Conservation (phyloP, 192 early-diverging fungal genomes). For the Nowakowskiella sp. region DNA sequence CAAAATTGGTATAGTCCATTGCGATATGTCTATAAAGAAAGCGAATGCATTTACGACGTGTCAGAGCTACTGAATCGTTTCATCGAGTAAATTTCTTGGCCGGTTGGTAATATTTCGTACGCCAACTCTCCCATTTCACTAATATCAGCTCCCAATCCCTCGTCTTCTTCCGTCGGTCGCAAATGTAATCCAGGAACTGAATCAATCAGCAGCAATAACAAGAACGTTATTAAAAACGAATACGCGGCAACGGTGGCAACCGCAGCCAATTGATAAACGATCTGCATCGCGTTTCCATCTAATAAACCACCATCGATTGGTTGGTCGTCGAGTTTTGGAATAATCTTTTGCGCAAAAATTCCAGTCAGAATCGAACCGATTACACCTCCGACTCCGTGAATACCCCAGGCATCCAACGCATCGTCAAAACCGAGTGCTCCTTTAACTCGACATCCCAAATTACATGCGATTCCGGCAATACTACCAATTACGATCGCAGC, state of each 20-base stretch:
- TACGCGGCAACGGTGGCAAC: constrained; percentile 53
- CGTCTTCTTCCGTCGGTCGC: constrained; percentile 70
- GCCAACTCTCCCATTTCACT: constrained; percentile 84
- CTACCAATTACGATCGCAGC: constrained; percentile 70
- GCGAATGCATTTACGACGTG: too few relatives aligned
- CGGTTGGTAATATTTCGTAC: too few relatives aligned
- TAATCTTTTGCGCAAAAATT: constrained; percentile 67
- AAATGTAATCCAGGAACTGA: constrained; percentile 70
- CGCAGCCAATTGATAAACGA: constrained; percentile 68
- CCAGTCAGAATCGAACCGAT: constrained; percentile 80
- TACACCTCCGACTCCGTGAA: constrained; percentile 78
- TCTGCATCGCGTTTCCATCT: constrained; percentile 72
- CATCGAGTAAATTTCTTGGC: too few relatives aligned
- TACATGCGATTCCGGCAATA: constrained; percentile 52
- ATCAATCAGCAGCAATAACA: constrained; percentile 71
- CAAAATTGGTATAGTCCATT: too few relatives aligned
- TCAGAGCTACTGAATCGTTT: too few relatives aligned
- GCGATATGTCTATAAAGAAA: too few relatives aligned
- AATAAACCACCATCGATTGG: constrained; percentile 66
- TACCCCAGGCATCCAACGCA: constrained; percentile 70
- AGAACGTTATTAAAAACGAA: constrained; percentile 67
- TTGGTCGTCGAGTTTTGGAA: constrained; percentile 54
- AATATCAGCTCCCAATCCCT: constrained; percentile 68
- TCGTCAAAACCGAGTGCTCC: constrained; percentile 65
- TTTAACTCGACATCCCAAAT: constrained; percentile 54